Base-by-base conservation (phyloP, 108 stramenopile genomes). In the Epithemia pelagica region DNA sequence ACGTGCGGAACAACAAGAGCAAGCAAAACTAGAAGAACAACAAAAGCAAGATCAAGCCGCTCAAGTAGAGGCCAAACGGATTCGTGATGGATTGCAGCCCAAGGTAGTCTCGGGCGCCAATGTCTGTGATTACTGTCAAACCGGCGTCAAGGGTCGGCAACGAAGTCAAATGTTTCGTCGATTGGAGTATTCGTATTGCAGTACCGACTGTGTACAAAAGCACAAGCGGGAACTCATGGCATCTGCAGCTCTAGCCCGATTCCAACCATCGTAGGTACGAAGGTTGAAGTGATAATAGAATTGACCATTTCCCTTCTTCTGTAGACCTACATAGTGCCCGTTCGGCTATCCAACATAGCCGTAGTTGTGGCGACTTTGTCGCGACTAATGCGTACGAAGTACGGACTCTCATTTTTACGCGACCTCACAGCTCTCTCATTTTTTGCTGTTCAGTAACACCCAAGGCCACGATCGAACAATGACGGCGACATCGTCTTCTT, bases 151-250 rank as follows among this genome's bases (percentile, higher is more conserved):
- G 65, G 85, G 84, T 19, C 80, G 79, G 58, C 65, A 81, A 61
- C 67, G 78, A 60, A 82, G 73, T 19, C 72, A 87, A 56, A 88
- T 90, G 88, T 91, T 91, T 58, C 64, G 74, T 32, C 80, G 91
- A 58, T 66, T 92, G n/a, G 85, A 89, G 5, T 95, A 82, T 59
- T 65, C 63, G 21, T 95, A 92, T 67, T 95, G 94, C 66, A 80
- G 73, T 63, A 77, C 86, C 21, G 89, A 90, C 8, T 95, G 94
- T 61, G 90, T 92, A 23, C 74, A 84, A 61, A 82, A 84, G 59
- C 94, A 95, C 80, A 91, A 92, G 68, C 74, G 94, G n/a, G 94
- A 91, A 66, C 67, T 91, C 23, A 88, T 80, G 78, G 94, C 91
- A 2, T 76, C 81, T 8, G 94, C 94, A 32, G 94, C 94, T 28